Conservation (phyloP, 495 filamentous ascomycete species). For the Penicillium macrosclerotiorum region DNA sequence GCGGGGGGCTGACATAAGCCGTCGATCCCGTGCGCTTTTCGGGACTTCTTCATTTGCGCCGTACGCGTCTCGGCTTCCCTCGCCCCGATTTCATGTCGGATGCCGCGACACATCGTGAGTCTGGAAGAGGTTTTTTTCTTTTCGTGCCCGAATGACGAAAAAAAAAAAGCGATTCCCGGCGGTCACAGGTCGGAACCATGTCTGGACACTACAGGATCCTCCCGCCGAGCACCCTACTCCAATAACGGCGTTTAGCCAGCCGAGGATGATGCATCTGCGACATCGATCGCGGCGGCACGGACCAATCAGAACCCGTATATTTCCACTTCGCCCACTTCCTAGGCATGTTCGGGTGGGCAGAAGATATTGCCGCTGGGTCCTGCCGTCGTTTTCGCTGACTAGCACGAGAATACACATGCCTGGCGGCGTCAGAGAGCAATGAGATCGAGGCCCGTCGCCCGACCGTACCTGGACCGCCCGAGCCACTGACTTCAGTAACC, state of each 20-base stretch:
- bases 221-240: conserved; percentile 13
- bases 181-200: conserved; percentile 21
- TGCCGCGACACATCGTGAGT: too few relatives aligned
- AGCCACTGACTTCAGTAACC: too few relatives aligned
- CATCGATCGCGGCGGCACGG: conserved; percentile 22
- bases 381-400: conserved; percentile 11
- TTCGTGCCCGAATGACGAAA: conserved; percentile 26
- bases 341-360: conserved; percentile 28
- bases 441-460: conserved; percentile 9
- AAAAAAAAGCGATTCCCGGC: conserved; percentile 14
- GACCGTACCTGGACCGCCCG: conserved; percentile 7
- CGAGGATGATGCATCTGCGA: conserved; percentile 29
- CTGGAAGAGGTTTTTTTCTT: too few relatives aligned
- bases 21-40: conserved; percentile 14
- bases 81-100: conserved; percentile 13
- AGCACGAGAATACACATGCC: conserved; percentile 5
- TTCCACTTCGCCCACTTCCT: conserved; percentile 14
- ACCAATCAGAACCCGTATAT: conserved; percentile 32
- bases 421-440: conserved; percentile 9
- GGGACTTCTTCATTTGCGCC: too few relatives aligned
- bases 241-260: conserved; percentile 36
- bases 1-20: conserved; percentile 25
- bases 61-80: conserved; percentile 19
- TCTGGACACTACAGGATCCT: conserved; percentile 4
- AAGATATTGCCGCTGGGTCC: conserved; percentile 39